Base-by-base conservation (phyloP, 2,329 filamentous ascomycete genomes). In the Myriosclerotinia curreyana region DNA sequence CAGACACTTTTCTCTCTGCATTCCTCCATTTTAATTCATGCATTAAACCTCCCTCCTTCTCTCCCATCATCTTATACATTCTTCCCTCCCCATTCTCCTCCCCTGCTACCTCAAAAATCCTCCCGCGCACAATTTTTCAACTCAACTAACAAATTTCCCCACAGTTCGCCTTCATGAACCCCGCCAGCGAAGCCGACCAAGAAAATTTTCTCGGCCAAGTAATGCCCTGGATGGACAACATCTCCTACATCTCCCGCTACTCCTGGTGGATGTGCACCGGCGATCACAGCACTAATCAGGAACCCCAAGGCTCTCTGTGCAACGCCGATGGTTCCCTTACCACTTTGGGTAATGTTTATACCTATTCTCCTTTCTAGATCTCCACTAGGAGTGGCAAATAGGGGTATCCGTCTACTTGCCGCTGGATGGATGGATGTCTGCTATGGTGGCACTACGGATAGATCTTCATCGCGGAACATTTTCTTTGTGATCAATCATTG, bases 171-270 rank as follows among this genome's bases (percentile, higher is more conserved):
- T 51, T 62, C 22, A 38, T 44, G 42, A 17, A 44, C 20, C 31
- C 31, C 5, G 60, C 51, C 25, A 36, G 25, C 2, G 42, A 55
- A 49, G 75, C 76, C 53, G 68, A 74, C 40, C 68, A 77, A 66
- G 71, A 69, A 40, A 65, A 60, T 11, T 80, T 80, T 71, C 69
- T 81, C 17, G 46, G 74, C 61, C 69, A 70, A 12, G 78, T 79
- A 49, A 75, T 80, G 68, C 74, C 75, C 5, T 80, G 76, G 74
- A 74, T 81, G 66, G 78, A 80, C 66, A 68, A 69, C 48, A 74
- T 76, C 48, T 51, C 60, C 14, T 66, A 50, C n/a, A 15, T 66
- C 3, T 36, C 55, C 53, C 38, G 65, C 14, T 66, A 66, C 20
- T 20, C 60, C 15, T 55, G 60, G 60, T 62, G 55, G 31, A 62